These are phyloP conservation scores for Didymella arachidicola DNA, from an alignment of 2,329 filamentous ascomycete species.

Conservation along the genomic window DNA sequence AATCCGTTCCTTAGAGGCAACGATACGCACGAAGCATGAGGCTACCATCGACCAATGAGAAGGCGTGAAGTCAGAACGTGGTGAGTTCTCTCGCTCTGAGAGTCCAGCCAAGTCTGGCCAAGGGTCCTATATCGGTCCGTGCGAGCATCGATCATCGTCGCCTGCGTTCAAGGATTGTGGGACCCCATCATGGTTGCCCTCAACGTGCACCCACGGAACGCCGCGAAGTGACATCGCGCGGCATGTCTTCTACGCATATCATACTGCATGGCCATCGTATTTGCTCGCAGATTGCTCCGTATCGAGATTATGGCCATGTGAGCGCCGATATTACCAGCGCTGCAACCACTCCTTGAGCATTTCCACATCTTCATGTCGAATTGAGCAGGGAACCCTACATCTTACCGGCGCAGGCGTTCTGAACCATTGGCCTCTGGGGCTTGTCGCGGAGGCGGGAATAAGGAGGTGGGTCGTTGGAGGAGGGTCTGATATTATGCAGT, in stretches of 20 bases:
- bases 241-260: conserved; percentile 4
- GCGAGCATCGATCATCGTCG: conserved; percentile 12
- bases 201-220: conserved; percentile 7
- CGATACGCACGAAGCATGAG: conserved; percentile 1
- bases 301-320: not conserved
- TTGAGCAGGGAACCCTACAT: conserved; percentile 5
- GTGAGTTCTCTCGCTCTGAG: conserved; percentile 22
- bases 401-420: conserved; percentile 5
- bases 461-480: conserved; percentile 16
- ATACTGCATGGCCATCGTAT: not conserved
- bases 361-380: not conserved
- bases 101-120: conserved; percentile 18
- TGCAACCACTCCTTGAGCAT: conserved; percentile 1
- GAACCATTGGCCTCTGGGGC: conserved; percentile 2
- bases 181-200: conserved; percentile 6
- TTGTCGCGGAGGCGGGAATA: conserved; percentile 16
- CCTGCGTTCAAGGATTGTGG: conserved; percentile 4
- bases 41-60: conserved; percentile 5
- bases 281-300: not conserved
- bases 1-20: not conserved
- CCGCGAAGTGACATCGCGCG: conserved; percentile 14
- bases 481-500: conserved; percentile 11
- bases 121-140: conserved; percentile 6
- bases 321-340: not conserved
- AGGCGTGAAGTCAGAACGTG: conserved; percentile 7